These are phyloP conservation scores for Fraxinus americana DNA, from an alignment of 257 asterid species.

Conservation along the genomic window DNA sequence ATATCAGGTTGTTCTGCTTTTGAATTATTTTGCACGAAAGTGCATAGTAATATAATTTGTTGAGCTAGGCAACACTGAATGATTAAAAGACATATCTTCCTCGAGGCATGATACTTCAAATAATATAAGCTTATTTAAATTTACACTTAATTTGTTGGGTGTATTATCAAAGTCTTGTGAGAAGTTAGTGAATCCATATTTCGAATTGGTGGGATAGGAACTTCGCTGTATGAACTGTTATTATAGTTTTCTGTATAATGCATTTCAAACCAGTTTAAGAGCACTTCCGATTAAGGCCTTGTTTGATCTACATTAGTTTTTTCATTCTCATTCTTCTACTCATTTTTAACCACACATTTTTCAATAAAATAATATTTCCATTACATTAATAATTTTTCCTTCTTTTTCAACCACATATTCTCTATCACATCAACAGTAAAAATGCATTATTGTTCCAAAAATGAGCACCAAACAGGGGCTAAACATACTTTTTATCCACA, in stretches of 20 bases:
- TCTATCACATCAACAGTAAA: too few species aligned
- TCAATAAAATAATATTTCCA: too few species aligned
- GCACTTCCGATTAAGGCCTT: too few species aligned
- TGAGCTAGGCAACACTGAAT: background rate
- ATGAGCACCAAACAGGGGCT: too few species aligned
- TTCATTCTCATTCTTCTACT: too few species aligned
- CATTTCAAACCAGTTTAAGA: background rate
- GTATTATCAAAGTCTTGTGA: background rate
- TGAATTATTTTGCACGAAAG: background rate
- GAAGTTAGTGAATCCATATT: constrained; percentile 9
- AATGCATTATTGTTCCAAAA: too few species aligned
- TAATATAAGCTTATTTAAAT: constrained; percentile 5
- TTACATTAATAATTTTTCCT: too few species aligned
- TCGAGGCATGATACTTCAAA: background rate
- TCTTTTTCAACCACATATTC: too few species aligned
- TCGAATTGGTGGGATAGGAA: constrained; percentile 10
- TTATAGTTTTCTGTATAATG: background rate
- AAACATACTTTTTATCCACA: too few species aligned
- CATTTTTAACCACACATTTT: too few species aligned
- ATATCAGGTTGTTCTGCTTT: background rate
- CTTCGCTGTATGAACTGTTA: background rate
- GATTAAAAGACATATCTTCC: constrained; percentile 16
- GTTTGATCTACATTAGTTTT: too few species aligned
- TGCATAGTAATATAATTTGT: background rate
- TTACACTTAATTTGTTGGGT: background rate